phyloP scores from a whole-genome alignment of 2,329 filamentous ascomycete genomes.

The Cladosporium sp. region DNA sequence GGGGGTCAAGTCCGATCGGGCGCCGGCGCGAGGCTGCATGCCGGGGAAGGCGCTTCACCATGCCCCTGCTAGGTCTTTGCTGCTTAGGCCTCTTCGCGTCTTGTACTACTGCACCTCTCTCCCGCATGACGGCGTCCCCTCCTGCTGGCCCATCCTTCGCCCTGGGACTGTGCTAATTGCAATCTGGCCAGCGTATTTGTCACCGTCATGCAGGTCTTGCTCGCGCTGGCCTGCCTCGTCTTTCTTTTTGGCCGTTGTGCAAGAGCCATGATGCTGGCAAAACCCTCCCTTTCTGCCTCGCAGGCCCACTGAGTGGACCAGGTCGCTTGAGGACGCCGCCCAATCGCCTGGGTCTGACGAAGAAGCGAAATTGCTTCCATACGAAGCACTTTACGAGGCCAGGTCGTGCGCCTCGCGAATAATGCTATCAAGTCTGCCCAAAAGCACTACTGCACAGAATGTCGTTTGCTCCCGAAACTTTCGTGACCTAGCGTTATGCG shows the following conservation, averaged over 20 bases:
- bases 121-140: slow-evolving; percentile 6
- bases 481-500: neutral
- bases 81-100: neutral
- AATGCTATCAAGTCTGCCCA: neutral
- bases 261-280: neutral
- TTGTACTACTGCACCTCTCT: slow-evolving; percentile 10
- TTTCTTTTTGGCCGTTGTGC: neutral
- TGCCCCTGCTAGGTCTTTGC: neutral
- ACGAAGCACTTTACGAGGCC: neutral
- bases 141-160: slow-evolving; percentile 2
- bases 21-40: neutral
- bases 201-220: neutral
- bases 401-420: neutral
- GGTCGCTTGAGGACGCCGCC: slow-evolving; percentile 1
- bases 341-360: neutral
- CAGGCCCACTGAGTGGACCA: slow-evolving; percentile 5
- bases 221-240: neutral
- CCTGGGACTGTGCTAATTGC: neutral
- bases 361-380: neutral
- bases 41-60: slow-evolving; percentile 2
- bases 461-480: neutral
- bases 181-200: slow-evolving; percentile 3
- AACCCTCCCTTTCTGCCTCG: neutral
- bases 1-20: slow-evolving; percentile 1
- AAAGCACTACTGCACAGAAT: neutral